Percentiles rank a stretch among this genome's conserved stretches.
These are phyloP conservation scores for Endocalyx cinctus DNA, from an alignment of 2,329 filamentous ascomycete species.

Conservation along the genomic window DNA sequence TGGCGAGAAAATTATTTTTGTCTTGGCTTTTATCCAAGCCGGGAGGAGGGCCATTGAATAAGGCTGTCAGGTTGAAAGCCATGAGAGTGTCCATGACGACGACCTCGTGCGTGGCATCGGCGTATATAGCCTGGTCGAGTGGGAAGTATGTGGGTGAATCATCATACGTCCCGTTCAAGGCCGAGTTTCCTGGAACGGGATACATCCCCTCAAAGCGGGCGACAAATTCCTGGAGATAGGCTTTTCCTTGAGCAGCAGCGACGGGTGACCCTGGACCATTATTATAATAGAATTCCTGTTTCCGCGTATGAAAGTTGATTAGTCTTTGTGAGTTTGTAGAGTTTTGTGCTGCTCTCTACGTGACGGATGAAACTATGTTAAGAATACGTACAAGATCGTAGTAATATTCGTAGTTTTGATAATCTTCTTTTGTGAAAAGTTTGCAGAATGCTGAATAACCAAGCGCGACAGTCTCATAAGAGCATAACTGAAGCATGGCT, in stretches of 20 bases:
- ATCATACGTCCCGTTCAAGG: constrained; percentile 31
- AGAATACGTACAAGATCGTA: constrained; percentile 33
- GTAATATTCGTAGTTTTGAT: constrained; percentile 38
- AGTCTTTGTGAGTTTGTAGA: no score
- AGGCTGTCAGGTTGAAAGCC: constrained; percentile 27
- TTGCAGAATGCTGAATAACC: constrained; percentile 38
- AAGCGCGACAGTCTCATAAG: constrained; percentile 31
- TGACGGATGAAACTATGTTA: constrained; percentile 20
- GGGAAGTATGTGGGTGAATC: constrained; percentile 37
- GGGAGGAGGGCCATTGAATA: constrained; percentile 25
- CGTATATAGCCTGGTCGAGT: constrained; percentile 37
- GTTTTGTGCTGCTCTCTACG: no score
- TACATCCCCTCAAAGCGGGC: constrained; percentile 26
- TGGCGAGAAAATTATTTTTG: constrained; percentile 24
- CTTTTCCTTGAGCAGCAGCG: constrained; percentile 27
- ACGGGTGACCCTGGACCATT: constrained; percentile 29
- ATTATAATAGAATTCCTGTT: constrained; percentile 27
- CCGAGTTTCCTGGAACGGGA: constrained; percentile 21
- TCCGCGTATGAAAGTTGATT: no score
- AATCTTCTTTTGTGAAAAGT: constrained; percentile 37
- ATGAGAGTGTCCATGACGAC: constrained; percentile 26
- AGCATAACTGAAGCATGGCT: constrained; percentile 35
- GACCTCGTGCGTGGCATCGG: constrained; percentile 39
- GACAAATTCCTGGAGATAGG: constrained; percentile 28
- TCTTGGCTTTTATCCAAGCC: constrained; percentile 12